Evolutionary conservation across 768 basidiomycete genomes (phyloP).

Genomic region (Leccinum ochraceum): DNA sequence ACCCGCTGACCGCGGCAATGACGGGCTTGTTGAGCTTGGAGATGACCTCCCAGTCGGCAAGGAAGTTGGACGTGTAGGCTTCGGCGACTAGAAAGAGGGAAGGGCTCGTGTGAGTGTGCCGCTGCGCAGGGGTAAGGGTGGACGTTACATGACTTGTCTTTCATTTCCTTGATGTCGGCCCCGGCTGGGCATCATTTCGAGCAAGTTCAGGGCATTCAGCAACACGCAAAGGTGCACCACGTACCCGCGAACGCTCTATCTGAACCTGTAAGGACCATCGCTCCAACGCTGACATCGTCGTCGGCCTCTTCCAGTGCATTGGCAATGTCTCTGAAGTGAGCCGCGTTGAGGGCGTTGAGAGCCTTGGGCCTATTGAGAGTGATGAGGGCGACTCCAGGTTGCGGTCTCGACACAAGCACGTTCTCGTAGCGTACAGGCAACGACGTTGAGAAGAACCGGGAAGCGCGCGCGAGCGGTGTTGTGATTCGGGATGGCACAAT

Average conservation of each 20-base stretch:
- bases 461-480: not conserved
- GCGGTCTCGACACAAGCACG: slow-evolving; percentile 69
- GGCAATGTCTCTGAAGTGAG: slow-evolving; percentile 82
- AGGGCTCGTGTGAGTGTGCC: not conserved
- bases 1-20: slow-evolving; percentile 95
- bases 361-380: slow-evolving; percentile 89
- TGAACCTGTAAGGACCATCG: slow-evolving; percentile 90
- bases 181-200: slow-evolving; percentile 57
- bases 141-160: slow-evolving; percentile 85
- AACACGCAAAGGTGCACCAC: slow-evolving; percentile 24
- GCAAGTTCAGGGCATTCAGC: not conserved
- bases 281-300: slow-evolving; percentile 68
- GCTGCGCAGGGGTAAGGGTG: too few species aligned
- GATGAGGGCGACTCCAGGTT: slow-evolving; percentile 72
- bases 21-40: slow-evolving; percentile 83
- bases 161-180: slow-evolving; percentile 99
- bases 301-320: slow-evolving; percentile 72
- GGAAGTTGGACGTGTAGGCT: slow-evolving; percentile 82
- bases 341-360: slow-evolving; percentile 82
- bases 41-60: slow-evolving; percentile 81
- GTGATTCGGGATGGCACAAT: slow-evolving; percentile 6
- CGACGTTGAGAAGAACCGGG: slow-evolving; percentile 29
- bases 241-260: slow-evolving; percentile 91
- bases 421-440: slow-evolving; percentile 51
- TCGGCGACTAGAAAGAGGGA: slow-evolving; percentile 60